Base-by-base conservation (phyloP, 352 stramenopile genomes). In the Thraustochytrium sp. region DNA sequence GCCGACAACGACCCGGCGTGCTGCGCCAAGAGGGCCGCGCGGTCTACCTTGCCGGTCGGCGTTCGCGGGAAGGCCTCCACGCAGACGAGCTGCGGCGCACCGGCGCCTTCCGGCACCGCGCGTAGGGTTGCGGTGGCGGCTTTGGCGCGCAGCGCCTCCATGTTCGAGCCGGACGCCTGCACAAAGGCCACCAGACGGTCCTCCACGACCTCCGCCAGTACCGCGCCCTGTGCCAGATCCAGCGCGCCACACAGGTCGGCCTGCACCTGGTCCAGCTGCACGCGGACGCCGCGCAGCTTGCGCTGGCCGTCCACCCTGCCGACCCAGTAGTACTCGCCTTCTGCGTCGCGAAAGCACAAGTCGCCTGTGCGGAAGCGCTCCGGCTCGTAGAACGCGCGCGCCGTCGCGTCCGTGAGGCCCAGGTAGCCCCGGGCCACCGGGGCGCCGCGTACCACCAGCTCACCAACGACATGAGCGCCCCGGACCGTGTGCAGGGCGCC, bases 391-490 rank as follows among this genome's bases (percentile, higher is more conserved):
- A 62, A 29, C 0, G 29, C 29, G 9, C 44, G 26, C 59, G 11
- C 13, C 8, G 59, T 40, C 5, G 59, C 59, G n/a, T 18, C 18
- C 4, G 59, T 18, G 3, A 82, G 55, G 62, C 62, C 44, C 34
- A 88, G 46, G 54, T 89, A 89, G 23, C 87, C 87, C 36, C 84
- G 53, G 9, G 87, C 87, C 16, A 89, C 77, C 0, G 62, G 49
- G n/a, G 76, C 42, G 3, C 87, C 87, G 3, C 40, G 73, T 26
- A 89, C 86, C 40, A 88, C 54, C 21, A 89, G 85, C 55, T 89
- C 86, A 11, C 87, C 87, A 31, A 75, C 40, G 36, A 85, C 26
- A 46, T 36, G 46, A 84, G 23, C 36, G 4, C 18, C 59, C 16
- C 8, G 9, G 59, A 72, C 34, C 34, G 59, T 9, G n/a, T n/a